phyloP scores from a whole-genome alignment of 371 early-diverging fungal genomes.

The Dentiscutata heterogama region DNA sequence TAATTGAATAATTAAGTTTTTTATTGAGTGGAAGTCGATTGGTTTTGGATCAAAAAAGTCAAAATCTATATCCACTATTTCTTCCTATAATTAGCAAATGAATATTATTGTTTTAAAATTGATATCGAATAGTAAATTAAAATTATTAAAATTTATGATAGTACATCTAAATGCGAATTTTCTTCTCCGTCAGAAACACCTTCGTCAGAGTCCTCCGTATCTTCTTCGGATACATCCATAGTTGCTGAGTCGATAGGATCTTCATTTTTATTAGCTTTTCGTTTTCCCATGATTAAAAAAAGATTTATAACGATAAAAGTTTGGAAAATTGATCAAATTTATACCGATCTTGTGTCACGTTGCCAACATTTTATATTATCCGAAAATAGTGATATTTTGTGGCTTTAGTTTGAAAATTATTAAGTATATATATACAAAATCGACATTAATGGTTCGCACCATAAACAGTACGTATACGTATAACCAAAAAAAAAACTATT shows the following conservation, averaged over 20 bases:
- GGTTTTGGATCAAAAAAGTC: constrained; percentile 93
- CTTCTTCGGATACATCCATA: constrained; percentile 13
- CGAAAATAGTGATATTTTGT: no score
- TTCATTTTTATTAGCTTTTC: constrained; percentile 14
- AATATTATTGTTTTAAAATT: not conserved
- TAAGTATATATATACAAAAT: no score
- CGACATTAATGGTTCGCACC: no score
- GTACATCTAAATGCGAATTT: not conserved
- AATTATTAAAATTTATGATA: not conserved
- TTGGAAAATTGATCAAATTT: no score
- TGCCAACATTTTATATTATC: no score
- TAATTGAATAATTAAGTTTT: constrained; percentile 80
- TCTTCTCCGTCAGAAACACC: not conserved
- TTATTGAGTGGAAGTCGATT: constrained; percentile 93
- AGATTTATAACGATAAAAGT: no score
- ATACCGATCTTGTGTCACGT: no score
- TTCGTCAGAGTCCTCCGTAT: not conserved
- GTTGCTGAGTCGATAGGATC: not conserved
- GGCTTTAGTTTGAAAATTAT: no score
- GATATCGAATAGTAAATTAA: not conserved
- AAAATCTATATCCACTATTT: constrained; percentile 87
- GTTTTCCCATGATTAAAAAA: constrained; percentile 1
- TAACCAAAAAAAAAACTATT: no score
- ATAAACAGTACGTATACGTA: no score
- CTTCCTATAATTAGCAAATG: not conserved